Conservation (phyloP, 2,329 filamentous ascomycete genomes). For the Xylaria arbuscula region DNA sequence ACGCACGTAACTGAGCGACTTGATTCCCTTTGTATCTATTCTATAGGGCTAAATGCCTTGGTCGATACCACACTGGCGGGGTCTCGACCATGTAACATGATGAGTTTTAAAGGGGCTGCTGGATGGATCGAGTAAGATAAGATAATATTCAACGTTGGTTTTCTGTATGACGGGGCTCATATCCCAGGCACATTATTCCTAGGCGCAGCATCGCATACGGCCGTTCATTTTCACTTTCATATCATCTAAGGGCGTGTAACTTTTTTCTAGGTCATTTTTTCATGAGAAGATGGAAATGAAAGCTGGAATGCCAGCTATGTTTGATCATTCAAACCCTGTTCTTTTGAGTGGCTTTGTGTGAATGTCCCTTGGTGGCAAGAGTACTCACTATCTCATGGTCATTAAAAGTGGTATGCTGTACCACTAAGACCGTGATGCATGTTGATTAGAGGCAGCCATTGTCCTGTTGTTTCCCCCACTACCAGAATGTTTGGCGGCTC, state of each 20-base stretch:
- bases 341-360: not conserved
- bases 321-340: slow-evolving; percentile 12
- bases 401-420: not conserved
- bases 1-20: slow-evolving; percentile 35
- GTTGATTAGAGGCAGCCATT: not conserved
- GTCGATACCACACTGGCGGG: slow-evolving; percentile 6
- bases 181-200: slow-evolving; percentile 28
- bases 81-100: slow-evolving; percentile 37
- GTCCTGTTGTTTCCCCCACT: not conserved
- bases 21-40: slow-evolving; percentile 47
- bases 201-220: slow-evolving; percentile 32
- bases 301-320: slow-evolving; percentile 11
- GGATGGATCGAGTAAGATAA: slow-evolving; percentile 19
- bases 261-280: slow-evolving; percentile 12
- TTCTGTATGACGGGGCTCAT: slow-evolving; percentile 32
- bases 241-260: slow-evolving; percentile 26
- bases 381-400: not conserved
- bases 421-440: too few species aligned
- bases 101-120: slow-evolving; percentile 22
- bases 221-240: slow-evolving; percentile 17
- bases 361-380: not conserved
- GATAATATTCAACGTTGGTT: slow-evolving; percentile 15
- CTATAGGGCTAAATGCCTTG: slow-evolving; percentile 39
- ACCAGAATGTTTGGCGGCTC: not conserved
- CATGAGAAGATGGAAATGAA: slow-evolving; percentile 33